Evolutionary conservation across 2,329 filamentous ascomycete species (phyloP).

Genomic region (Curvularia spicifera): DNA sequence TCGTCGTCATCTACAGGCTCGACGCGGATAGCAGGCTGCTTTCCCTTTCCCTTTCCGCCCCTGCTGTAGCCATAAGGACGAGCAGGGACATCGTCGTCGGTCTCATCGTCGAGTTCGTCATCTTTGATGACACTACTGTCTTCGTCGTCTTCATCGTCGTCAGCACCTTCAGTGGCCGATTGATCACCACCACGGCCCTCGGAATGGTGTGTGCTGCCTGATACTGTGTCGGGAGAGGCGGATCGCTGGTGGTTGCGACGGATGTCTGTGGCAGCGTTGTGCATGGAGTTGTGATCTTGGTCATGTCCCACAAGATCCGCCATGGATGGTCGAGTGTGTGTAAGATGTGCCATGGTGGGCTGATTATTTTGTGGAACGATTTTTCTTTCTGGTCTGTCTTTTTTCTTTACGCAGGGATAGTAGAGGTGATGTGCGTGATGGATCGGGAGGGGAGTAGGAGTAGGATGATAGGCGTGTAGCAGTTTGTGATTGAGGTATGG

Average conservation of each 20-base stretch:
- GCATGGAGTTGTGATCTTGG: constrained; percentile 40
- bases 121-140: constrained; percentile 42
- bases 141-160: constrained; percentile 46
- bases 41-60: constrained; percentile 46
- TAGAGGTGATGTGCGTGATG: constrained; percentile 6
- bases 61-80: constrained; percentile 43
- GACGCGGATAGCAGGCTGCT: constrained; percentile 46
- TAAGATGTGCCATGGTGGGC: constrained; percentile 37
- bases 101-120: constrained; percentile 46
- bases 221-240: constrained; percentile 25
- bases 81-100: constrained; percentile 43
- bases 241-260: constrained; percentile 34
- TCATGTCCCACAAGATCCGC: constrained; percentile 41
- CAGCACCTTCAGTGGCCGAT: constrained; percentile 36
- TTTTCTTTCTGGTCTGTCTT: neutral
- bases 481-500: constrained; percentile 8
- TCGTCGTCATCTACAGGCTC: constrained; percentile 43
- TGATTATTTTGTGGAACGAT: constrained; percentile 7
- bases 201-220: constrained; percentile 30
- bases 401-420: neutral
- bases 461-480: constrained; percentile 6
- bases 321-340: constrained; percentile 31
- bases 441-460: constrained; percentile 5
- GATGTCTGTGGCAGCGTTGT: constrained; percentile 29
- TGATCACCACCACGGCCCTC: constrained; percentile 37